Evolutionary conservation across 495 filamentous ascomycete species (phyloP), one percentile per base, ranked within the genome.

Genomic region (Cercophora newfieldiana): DNA sequence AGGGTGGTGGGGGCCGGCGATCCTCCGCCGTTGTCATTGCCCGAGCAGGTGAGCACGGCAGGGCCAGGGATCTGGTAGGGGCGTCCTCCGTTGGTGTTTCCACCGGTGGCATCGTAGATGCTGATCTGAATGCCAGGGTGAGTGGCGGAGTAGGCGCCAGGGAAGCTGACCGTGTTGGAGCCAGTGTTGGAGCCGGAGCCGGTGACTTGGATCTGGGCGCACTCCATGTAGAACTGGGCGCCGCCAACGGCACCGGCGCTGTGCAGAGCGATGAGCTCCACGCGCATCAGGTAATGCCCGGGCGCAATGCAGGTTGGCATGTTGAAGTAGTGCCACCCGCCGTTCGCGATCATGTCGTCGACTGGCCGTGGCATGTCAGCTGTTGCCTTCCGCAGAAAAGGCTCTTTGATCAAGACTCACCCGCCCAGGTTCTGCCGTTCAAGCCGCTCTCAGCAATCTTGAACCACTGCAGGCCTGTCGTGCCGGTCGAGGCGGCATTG

Each of bases 211-310:
- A 86, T 82, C 73, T 80, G 78, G 10, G 78, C 77, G 68, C 78
- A 80, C 67, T 77, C 77, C 66, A 79, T 80, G 68, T 84, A 84
- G 66, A 85, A 81, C 71, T 86, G 83, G 0, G 83, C 83, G 48
- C 78, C 80, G 7, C 77, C 77, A 1, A 60, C 55, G n/a, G 26
- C 54, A 22, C 68, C 62, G 19, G 83, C 82, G 18, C 67, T 69
- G 72, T 84, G 82, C 26, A 85, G 78, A 6, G 83, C 82, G 30
- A 84, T 79, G 7, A 85, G 67, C 74, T 86, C 83, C 31, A 82
- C 81, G 4, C 83, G 80, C 69, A 86, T 78, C 6, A 86, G 77
- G 69, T 86, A 82, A 57, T 84, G 75, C 26, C 79, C 78, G 0
- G 79, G 74, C 19, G 78, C 77, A 44, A 86, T 69, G 66, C 79